Conservation (phyloP, 140 eudicot species). For the Flaveria floridana region DNA sequence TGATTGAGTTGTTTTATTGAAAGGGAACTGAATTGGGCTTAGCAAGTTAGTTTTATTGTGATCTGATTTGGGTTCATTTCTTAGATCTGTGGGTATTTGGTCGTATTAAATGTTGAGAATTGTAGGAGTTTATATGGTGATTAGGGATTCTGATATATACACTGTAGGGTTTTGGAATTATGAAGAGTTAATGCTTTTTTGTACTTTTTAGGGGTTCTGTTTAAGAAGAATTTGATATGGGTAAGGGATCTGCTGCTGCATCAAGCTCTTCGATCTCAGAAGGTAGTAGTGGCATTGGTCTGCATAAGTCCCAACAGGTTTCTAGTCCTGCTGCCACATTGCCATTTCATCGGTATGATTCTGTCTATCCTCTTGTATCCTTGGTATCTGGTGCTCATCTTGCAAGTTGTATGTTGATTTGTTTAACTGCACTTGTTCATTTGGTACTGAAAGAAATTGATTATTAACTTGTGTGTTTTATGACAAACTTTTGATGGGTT, state of each 20-base stretch:
- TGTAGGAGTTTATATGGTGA: background rate
- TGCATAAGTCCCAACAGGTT: constrained; percentile 53
- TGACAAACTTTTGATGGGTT: background rate
- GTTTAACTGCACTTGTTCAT: constrained; percentile 15
- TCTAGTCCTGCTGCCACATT: constrained; percentile 68
- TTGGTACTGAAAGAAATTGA: background rate
- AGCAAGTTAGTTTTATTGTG: constrained; percentile 25
- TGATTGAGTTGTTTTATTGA: constrained; percentile 23
- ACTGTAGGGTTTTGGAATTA: constrained; percentile 15
- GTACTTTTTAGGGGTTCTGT: constrained; percentile 18
- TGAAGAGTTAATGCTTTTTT: constrained; percentile 26
- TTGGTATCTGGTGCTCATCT: background rate
- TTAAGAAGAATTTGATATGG: constrained; percentile 32
- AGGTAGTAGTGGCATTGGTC: constrained; percentile 65
- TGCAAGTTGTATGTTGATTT: no score
- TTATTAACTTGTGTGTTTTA: constrained; percentile 2
- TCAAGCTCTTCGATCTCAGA: constrained; percentile 54
- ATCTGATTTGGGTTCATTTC: constrained; percentile 19
- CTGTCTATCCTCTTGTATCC: background rate
- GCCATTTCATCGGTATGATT: constrained; percentile 59
- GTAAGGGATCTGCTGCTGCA: constrained; percentile 66
- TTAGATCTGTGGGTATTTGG: no score
- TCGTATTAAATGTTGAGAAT: no score
- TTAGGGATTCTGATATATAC: constrained; percentile 31
- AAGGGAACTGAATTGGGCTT: constrained; percentile 32